These are phyloP conservation scores for Pichia sp. DNA, from an alignment of 1,139 yeast species.

Conservation along the genomic window DNA sequence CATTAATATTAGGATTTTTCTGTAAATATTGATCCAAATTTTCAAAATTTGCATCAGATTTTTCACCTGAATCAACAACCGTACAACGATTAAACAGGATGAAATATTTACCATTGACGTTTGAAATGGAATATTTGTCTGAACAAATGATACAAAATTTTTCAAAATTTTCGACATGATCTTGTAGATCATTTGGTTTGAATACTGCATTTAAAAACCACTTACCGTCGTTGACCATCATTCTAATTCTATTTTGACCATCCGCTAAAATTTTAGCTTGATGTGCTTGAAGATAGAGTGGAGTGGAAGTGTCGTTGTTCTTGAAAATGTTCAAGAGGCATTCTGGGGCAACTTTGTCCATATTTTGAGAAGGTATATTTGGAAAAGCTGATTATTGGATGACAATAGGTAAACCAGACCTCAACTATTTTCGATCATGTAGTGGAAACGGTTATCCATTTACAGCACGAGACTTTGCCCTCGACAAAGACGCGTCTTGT, in stretches of 20 bases:
- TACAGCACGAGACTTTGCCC: no score
- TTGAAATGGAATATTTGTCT: conserved; percentile 20
- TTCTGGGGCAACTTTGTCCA: conserved; percentile 24
- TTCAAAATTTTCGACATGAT: conserved; percentile 21
- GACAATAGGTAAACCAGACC: no score
- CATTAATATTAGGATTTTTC: conserved; percentile 21
- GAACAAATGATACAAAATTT: conserved; percentile 21
- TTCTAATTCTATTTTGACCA: conserved; percentile 41
- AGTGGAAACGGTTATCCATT: no score
- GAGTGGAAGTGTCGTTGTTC: conserved; percentile 18
- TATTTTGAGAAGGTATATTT: no score
- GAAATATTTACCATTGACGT: conserved; percentile 24
- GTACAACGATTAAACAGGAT: conserved; percentile 25
- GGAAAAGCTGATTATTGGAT: no score
- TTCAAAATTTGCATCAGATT: conserved; percentile 11
- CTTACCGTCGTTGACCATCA: conserved; percentile 60
- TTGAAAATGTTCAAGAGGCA: conserved; percentile 21
- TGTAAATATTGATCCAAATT: conserved; percentile 24
- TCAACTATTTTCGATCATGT: no score
- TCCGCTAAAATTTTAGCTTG: conserved; percentile 27
- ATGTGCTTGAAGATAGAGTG: conserved; percentile 26
- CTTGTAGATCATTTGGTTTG: conserved; percentile 42
- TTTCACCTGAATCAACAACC: conserved; percentile 22
- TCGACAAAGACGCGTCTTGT: no score
- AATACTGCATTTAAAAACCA: conserved; percentile 60